Evolutionary conservation across 2,329 filamentous ascomycete species (phyloP).

Genomic region (Epichloe gansuensis): DNA sequence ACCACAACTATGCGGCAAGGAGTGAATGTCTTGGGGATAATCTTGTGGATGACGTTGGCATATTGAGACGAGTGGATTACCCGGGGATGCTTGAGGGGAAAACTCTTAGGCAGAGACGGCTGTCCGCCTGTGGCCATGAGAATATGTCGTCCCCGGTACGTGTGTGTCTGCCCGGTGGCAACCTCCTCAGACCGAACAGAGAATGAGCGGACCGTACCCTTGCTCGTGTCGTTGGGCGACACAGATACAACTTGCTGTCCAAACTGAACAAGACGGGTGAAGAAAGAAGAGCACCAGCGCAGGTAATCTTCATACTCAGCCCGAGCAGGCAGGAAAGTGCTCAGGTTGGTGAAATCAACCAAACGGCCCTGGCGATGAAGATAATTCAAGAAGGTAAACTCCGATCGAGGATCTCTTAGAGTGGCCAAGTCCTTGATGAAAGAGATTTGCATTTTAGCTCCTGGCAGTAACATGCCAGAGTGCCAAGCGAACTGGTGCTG

Average conservation of each 20-base stretch:
- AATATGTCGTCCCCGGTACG: constrained; percentile 52
- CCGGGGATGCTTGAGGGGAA: constrained; percentile 56
- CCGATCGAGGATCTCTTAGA: constrained; percentile 70
- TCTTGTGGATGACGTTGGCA: constrained; percentile 46
- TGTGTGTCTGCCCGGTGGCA: constrained; percentile 39
- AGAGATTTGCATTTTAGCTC: constrained; percentile 93
- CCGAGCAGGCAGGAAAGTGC: constrained; percentile 75
- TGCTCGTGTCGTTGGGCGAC: constrained; percentile 34
- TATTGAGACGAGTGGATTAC: constrained; percentile 88
- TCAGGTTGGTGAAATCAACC: constrained; percentile 80
- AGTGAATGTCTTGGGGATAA: constrained; percentile 41
- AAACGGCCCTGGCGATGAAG: constrained; percentile 70
- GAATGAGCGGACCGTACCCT: constrained; percentile 48
- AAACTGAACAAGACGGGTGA: constrained; percentile 62
- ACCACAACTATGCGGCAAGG: constrained; percentile 71
- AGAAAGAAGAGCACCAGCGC: constrained; percentile 77
- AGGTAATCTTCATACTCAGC: constrained; percentile 94
- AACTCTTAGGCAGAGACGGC: constrained; percentile 55
- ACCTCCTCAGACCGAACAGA: constrained; percentile 51
- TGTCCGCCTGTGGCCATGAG: constrained; percentile 45
- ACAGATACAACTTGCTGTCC: constrained; percentile 64
- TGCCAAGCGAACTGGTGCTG: constrained; percentile 83
- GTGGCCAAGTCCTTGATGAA: constrained; percentile 95
- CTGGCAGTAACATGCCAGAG: constrained; percentile 85
- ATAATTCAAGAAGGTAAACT: constrained; percentile 95